phyloP scores from a whole-genome alignment of 1,284 basidiomycete species.

The Apiotrichum gracile region DNA sequence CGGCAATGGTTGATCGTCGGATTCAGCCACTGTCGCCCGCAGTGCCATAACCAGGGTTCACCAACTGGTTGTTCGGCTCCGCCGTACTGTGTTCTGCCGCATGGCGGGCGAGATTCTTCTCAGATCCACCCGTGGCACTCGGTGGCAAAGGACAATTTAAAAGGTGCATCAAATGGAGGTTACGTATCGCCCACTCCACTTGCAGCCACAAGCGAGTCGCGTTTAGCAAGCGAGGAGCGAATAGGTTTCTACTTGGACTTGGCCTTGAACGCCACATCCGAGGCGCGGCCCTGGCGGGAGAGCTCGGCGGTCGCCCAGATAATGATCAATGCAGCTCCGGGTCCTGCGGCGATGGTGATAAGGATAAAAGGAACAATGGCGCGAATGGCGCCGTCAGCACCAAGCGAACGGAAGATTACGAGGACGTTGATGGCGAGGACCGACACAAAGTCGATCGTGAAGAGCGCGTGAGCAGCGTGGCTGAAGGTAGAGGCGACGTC shows the following conservation, averaged over 20 bases:
- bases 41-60: no score
- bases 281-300: background rate
- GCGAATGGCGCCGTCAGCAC: background rate
- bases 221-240: no score
- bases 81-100: no score
- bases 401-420: background rate
- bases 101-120: no score
- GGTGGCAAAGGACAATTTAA: no score
- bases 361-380: background rate
- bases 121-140: no score
- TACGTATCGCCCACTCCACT: no score
- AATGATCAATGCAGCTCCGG: conserved; percentile 9
- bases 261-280: background rate
- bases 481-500: background rate
- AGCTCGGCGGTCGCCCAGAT: conserved; percentile 9
- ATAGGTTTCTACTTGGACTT: background rate
- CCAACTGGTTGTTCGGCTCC: no score
- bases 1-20: no score
- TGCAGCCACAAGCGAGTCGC: no score
- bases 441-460: conserved; percentile 5
- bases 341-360: conserved; percentile 2
- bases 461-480: conserved; percentile 5
- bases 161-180: no score
- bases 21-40: no score
- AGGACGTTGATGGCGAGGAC: background rate